Percentiles rank a stretch among this genome's conserved stretches.
These are phyloP conservation scores for Lichtheimia ornata DNA, from an alignment of 371 early-diverging fungal species.

Conservation along the genomic window DNA sequence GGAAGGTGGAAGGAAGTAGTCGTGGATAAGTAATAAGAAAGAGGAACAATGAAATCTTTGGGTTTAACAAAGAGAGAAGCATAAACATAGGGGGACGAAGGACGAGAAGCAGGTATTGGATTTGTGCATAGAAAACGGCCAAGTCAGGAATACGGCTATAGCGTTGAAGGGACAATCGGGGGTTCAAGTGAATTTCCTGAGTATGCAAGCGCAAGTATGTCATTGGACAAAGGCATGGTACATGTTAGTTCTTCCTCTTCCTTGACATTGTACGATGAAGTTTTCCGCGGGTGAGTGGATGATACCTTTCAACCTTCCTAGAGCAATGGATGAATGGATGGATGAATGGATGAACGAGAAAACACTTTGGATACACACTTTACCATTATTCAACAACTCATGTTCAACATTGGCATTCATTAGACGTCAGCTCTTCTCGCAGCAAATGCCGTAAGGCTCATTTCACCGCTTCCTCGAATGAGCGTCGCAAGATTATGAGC, in stretches of 20 bases:
- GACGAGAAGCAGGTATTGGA: no score
- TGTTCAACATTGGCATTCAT: not conserved
- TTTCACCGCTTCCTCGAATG: constrained; percentile 95
- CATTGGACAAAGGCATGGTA: no score
- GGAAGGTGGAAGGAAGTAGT: no score
- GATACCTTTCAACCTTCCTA: not conserved
- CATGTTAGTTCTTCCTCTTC: constrained; percentile 1
- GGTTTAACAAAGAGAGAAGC: no score
- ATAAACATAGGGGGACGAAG: no score
- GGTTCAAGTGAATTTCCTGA: no score
- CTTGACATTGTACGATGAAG: not conserved
- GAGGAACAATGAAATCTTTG: no score
- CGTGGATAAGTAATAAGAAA: no score
- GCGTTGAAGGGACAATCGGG: no score
- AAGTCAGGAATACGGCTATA: no score
- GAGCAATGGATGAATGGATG: constrained; percentile 15
- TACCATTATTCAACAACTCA: constrained; percentile 2
- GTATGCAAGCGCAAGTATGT: no score
- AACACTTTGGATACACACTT: not conserved
- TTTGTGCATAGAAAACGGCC: no score
- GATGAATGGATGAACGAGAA: constrained; percentile 14
- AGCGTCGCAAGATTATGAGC: constrained; percentile 96
- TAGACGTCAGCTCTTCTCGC: constrained; percentile 92
- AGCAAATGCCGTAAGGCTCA: constrained; percentile 98
- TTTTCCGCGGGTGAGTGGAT: constrained; percentile 6